Evolutionary conservation across 345 rosid species (phyloP), one percentile per base, ranked within the genome.

Genomic region (Tarenaya hassleriana): DNA sequence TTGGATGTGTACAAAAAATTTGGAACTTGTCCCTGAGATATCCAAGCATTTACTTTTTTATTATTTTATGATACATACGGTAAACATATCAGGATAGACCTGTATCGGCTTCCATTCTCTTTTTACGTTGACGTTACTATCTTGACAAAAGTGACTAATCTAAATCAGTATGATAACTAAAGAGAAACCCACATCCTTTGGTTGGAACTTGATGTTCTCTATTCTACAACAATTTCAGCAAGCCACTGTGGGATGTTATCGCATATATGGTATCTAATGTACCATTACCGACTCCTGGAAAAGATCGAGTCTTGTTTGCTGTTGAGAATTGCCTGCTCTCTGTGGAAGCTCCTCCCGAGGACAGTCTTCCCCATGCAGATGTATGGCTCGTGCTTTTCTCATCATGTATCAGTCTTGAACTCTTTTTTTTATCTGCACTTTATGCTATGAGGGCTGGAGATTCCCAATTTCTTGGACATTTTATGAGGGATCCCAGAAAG

Each of bases 271-370:
- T 88, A 31, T 76, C 86, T 44, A 82, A 77, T 60, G 97, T 94
- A 52, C 94, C 97, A 48, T 58, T 94, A 78, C 97, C 97, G 16
- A 83, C 84, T 68, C 91, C 97, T 29, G 99, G 95, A 66, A 83
- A 79, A 70, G 94, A 94, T 55, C 71, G 95, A 41, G 77, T 88
- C 66, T 74, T 94, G 72, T 94, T 86, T 77, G 79, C 97, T 55
- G 75, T 88, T 29, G 97, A 86, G 71, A 94, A 81, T 60, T 73
- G 77, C 74, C 62, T 88, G 67, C 97, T 94, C 59, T 75, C 87
- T 17, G 89, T 70, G 54, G 99, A 86, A 67, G 80, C 92, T 77
- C 99, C 99, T 50, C 89, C 89, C 21, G 91, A 77, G 69, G 85
- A 83, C 60, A 81, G 91, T 34, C 83, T 94, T 27, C 99, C 99